Evolutionary conservation across 2,329 filamentous ascomycete genomes (phyloP), one percentile per base, ranked within the genome.

Genomic region (Hymenoscyphus fraxineus): DNA sequence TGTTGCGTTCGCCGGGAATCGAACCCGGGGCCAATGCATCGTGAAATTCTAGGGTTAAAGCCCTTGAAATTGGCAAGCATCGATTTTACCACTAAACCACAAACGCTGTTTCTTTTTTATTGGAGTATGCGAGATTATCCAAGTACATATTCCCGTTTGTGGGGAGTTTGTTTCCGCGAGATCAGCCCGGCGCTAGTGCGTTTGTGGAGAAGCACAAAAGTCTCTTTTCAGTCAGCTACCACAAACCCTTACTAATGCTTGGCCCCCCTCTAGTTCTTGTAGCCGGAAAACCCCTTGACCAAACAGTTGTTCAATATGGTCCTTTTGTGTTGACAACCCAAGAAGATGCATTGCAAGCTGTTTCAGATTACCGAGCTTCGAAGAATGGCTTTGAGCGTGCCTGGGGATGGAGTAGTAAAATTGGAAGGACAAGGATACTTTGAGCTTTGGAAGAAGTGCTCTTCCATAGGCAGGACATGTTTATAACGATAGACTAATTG

Each of bases 311-410:
- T 40, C 91, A 95, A 79, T 93, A 94, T 72, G 92, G 91, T 0
- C 91, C 92, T 0, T 95, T 95, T 74, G 92, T 95, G n/a, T 78
- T 93, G 65, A 92, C 80, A 66, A 85, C 83, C 54, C 81, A 89
- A 74, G 87, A 90, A 61, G 87, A 90, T 69, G 88, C 94, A 3
- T 87, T 90, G 72, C 83, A 94, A 80, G 90, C 91, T 1, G 82
- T 95, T 77, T 79, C 85, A 71, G 91, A 95, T 76, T 95, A 87
- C 73, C 88, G 91, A 78, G 86, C 82, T 15, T 82, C 85, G 67
- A 81, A 83, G 44, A 93, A 94, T 76, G 91, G 91, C 4, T 95
- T 95, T 71, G 92, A 95, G 80, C 82, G 90, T 67, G 90, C 90
- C 0, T 83, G 86, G 68, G 85, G 87, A 38, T 97, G 93, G 92